Evolutionary conservation across 495 filamentous ascomycete genomes (phyloP), one percentile per base, ranked within the genome.

Genomic region (Immersiella caudata): DNA sequence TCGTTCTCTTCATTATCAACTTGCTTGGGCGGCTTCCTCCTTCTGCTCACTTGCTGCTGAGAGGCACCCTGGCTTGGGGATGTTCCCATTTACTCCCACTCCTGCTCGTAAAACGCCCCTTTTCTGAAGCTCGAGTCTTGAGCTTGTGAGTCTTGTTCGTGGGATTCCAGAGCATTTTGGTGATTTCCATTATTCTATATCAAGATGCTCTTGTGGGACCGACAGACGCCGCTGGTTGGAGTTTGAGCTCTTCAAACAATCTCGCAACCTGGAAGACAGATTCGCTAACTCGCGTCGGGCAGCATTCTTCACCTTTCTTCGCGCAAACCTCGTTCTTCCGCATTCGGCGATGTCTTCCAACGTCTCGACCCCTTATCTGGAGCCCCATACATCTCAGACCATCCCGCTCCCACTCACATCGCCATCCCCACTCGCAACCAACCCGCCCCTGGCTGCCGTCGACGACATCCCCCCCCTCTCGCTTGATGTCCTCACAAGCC

Each of bases 281-380:
- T 56, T 21, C n/a, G 58, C 46, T 71, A 60, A 67, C 60, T 9
- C 20, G 40, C 6, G 2, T 49, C 27, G 51, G 51, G 62, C 68
- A 86, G 84, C 84, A 50, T 86, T 86, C 76, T 85, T 86, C 72
- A 80, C 80, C 65, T 86, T 85, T 72, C 77, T 86, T 25, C 80
- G 83, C 56, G 84, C 83, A 62, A 86, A 86, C 70, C 80, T 86
- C 64, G 81, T 84, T 50, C 82, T 85, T 40, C 81, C 79, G 20
- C 74, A 83, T 46, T 80, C 79, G 29, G 76, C 78, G 61, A 69
- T 81, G 67, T 81, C 81, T 21, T 79, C 78, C 66, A 75, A 75
- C 64, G 68, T 71, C 27, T 75, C 73, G 16, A 80, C 80, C 9
- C 82, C 82, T 40, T 71, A 76, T 52, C 79, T 82, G 60, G 76